Evolutionary conservation across 805 yeast genomes (phyloP).

Genomic region (Lachancea quebecensis): DNA sequence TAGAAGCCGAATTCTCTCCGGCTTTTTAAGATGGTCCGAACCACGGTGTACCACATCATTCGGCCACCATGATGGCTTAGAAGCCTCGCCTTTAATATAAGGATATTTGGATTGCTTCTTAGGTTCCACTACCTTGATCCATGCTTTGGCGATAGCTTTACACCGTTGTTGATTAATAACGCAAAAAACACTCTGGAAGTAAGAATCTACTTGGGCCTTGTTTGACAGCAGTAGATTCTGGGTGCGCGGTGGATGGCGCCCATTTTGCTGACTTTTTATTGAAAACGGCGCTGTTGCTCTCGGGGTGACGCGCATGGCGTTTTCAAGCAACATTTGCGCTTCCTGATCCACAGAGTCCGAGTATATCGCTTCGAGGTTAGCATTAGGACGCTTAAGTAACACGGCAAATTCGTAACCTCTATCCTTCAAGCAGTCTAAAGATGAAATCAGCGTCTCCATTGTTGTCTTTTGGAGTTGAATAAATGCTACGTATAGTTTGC

Average conservation of each 20-base stretch:
- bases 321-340: not conserved
- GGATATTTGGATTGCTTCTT: conserved; percentile 57
- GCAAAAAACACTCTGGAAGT: conserved; percentile 26
- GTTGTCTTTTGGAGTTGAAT: not conserved
- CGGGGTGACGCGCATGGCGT: not conserved
- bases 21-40: conserved; percentile 65
- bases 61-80: conserved; percentile 74
- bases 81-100: conserved; percentile 43
- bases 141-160: conserved; percentile 54
- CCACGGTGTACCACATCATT: conserved; percentile 49
- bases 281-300: not conserved
- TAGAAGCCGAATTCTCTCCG: conserved; percentile 47
- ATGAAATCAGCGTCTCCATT: conserved; percentile 2
- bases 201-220: conserved; percentile 5
- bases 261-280: not conserved
- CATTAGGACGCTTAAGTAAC: not conserved
- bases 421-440: not conserved
- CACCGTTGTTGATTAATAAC: conserved; percentile 48
- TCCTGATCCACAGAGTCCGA: not conserved
- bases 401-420: conserved; percentile 4
- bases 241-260: not conserved
- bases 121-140: conserved; percentile 65
- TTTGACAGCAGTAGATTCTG: conserved; percentile 7
- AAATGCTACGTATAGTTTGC: no score
- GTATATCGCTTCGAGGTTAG: not conserved